Conservation (phyloP, 176 grass and related monocot genomes). For the Triticum monococcum region DNA sequence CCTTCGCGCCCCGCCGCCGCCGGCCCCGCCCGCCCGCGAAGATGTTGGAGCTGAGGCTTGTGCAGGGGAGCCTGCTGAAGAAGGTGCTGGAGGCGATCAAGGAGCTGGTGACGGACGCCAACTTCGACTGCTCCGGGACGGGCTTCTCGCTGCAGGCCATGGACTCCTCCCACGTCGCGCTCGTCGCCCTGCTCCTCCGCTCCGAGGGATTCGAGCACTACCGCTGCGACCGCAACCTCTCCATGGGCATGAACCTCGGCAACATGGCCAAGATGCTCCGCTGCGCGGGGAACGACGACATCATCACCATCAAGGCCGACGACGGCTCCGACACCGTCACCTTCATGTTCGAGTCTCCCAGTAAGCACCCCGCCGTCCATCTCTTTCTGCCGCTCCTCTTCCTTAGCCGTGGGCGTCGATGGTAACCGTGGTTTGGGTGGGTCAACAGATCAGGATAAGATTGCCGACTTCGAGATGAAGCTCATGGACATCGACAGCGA, state of each 20-base stretch:
- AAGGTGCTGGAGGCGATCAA: constrained; percentile 93
- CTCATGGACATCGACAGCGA: constrained; percentile 95
- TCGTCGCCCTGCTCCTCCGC: constrained; percentile 82
- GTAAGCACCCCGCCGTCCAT: neutral
- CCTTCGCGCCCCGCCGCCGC: neutral
- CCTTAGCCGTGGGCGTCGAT: too few species aligned
- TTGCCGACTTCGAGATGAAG: constrained; percentile 94
- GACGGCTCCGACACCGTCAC: constrained; percentile 90
- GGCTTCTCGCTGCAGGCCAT: constrained; percentile 98
- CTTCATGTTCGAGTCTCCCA: constrained; percentile 97
- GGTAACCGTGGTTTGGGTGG: neutral
- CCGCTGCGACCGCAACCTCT: constrained; percentile 98
- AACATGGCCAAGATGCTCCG: constrained; percentile 99
- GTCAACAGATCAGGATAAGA: constrained; percentile 84
- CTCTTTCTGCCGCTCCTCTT: neutral
- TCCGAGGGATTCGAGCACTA: constrained; percentile 98
- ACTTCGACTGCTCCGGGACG: constrained; percentile 94
- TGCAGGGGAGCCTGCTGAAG: constrained; percentile 96
- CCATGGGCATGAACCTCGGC: constrained; percentile 96
- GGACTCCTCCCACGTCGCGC: constrained; percentile 96
- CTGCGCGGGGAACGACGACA: constrained; percentile 85
- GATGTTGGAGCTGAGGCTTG: constrained; percentile 90
- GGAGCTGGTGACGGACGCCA: constrained; percentile 87
- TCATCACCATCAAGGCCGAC: constrained; percentile 98
- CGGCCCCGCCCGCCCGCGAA: neutral